Conservation (phyloP, 2,329 filamentous ascomycete species). For the Ophiostoma novo-ulmi region DNA sequence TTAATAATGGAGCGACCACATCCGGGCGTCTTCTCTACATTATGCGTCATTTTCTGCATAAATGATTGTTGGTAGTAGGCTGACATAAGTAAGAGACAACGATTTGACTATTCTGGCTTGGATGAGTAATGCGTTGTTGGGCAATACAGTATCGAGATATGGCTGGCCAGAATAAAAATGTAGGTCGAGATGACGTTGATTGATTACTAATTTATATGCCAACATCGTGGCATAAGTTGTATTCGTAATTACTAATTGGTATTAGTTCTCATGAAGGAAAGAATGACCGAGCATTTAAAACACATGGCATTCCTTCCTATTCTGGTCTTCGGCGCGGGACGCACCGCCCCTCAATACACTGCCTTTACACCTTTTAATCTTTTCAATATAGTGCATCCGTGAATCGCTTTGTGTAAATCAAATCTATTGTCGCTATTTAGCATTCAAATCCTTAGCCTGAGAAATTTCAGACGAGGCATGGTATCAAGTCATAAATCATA, state of each 20-base stretch:
- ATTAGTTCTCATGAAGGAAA: neutral
- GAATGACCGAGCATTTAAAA: neutral
- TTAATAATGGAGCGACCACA: neutral
- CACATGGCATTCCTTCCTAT: slow-evolving; percentile 9
- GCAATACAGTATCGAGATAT: neutral
- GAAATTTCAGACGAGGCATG: neutral
- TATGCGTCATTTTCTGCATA: neutral
- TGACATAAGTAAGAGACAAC: neutral
- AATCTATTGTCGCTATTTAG: neutral
- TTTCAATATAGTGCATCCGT: neutral
- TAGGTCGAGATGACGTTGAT: neutral
- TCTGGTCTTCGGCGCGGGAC: neutral
- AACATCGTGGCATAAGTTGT: neutral
- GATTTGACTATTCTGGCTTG: neutral
- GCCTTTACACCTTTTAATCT: neutral
- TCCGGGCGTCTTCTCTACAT: neutral
- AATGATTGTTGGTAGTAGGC: neutral
- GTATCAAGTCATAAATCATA: slow-evolving; percentile 18
- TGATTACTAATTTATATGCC: neutral
- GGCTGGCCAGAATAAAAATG: neutral
- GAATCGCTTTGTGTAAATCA: neutral
- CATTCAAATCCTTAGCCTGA: neutral
- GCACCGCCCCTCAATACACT: neutral
- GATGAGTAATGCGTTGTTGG: neutral
- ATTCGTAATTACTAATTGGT: neutral